Evolutionary conservation across 495 filamentous ascomycete genomes (phyloP).

Genomic region (Penicillium lividum): DNA sequence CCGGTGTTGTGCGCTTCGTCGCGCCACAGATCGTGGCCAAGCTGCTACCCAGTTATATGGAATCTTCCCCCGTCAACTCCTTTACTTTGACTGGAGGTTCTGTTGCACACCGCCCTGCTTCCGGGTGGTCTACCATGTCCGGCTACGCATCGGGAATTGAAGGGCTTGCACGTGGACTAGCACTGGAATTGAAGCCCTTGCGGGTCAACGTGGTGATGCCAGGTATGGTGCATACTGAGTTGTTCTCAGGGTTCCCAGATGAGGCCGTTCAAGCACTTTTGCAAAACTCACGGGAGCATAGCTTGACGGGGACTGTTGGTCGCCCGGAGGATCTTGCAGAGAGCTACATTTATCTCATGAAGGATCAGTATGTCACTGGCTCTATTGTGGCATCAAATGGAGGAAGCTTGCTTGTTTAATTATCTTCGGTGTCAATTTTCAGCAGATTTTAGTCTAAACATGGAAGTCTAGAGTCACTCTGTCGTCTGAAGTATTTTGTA

Average conservation of each 20-base stretch:
- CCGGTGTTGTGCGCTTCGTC: not conserved
- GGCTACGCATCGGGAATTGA: slow-evolving; percentile 45
- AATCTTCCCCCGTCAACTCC: slow-evolving; percentile 32
- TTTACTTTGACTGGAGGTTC: slow-evolving; percentile 56
- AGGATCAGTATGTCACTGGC: slow-evolving; percentile 56
- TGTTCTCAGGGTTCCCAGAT: slow-evolving; percentile 31
- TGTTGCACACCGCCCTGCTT: slow-evolving; percentile 46
- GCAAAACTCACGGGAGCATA: slow-evolving; percentile 16
- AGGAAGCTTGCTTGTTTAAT: not conserved
- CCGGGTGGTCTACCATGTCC: slow-evolving; percentile 49
- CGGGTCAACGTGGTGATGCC: slow-evolving; percentile 62
- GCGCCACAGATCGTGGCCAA: slow-evolving; percentile 3
- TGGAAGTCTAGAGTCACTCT: no score
- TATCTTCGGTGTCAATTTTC: no score
- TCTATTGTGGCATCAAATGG: no score
- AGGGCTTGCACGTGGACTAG: slow-evolving; percentile 51
- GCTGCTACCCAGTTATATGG: not conserved
- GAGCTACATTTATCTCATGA: slow-evolving; percentile 66
- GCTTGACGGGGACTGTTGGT: slow-evolving; percentile 48
- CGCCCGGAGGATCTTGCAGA: slow-evolving; percentile 60
- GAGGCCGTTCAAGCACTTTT: slow-evolving; percentile 9
- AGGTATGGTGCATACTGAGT: slow-evolving; percentile 55
- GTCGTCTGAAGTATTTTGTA: no score
- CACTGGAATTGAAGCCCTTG: slow-evolving; percentile 59
- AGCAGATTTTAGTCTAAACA: no score